Percentiles rank a stretch among this genome's conserved stretches.
These are phyloP conservation scores for Cerioporus squamosus DNA, from an alignment of 1,284 basidiomycete genomes.

Conservation along the genomic window DNA sequence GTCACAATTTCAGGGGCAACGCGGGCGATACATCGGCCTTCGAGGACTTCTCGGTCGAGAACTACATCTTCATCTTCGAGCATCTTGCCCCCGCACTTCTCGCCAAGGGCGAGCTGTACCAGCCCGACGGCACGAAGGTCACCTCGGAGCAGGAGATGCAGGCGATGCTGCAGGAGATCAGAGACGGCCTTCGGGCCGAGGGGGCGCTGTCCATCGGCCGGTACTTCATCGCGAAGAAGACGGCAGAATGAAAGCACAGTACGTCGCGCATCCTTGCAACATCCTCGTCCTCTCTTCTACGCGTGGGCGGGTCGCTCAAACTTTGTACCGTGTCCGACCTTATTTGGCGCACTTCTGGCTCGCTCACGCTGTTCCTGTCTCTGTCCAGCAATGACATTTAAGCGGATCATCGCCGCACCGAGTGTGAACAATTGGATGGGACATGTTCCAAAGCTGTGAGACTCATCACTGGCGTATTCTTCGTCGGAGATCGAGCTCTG, in stretches of 20 bases:
- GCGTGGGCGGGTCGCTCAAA: too few relatives aligned
- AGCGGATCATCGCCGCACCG: too few relatives aligned
- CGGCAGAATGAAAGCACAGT: neutral
- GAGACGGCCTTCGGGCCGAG: neutral
- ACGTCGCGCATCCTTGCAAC: neutral
- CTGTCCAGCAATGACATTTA: too few relatives aligned
- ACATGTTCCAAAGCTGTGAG: too few relatives aligned
- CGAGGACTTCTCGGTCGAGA: conserved; percentile 2
- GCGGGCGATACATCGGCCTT: neutral
- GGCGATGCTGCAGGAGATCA: neutral
- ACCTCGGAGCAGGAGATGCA: neutral
- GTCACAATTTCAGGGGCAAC: neutral
- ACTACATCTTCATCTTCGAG: conserved; percentile 1
- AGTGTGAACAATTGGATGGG: too few relatives aligned
- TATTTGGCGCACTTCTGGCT: too few relatives aligned
- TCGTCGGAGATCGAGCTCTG: too few relatives aligned
- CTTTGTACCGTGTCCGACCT: too few relatives aligned
- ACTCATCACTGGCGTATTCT: too few relatives aligned
- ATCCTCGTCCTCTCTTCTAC: neutral
- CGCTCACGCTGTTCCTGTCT: too few relatives aligned
- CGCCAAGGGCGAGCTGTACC: neutral
- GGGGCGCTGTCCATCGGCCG: neutral
- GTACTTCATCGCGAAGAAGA: neutral
- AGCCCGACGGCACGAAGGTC: neutral
- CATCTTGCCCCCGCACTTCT: conserved; percentile 1